Evolutionary conservation across 495 filamentous ascomycete genomes (phyloP).

Genomic region (Ramalina peruviana): DNA sequence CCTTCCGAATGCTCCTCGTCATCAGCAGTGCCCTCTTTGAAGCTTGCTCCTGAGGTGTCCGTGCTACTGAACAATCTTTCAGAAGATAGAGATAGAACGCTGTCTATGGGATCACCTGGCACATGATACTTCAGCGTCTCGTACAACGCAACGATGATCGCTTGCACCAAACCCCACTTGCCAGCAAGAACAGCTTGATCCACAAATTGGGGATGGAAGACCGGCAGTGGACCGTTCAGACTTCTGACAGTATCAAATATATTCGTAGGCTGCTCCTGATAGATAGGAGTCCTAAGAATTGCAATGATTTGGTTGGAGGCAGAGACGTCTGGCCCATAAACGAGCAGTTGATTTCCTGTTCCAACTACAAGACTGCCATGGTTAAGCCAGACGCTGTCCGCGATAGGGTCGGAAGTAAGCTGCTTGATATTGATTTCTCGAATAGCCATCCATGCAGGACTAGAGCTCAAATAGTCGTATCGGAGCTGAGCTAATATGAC

Average conservation of each 20-base stretch:
- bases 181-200: conserved; percentile 78
- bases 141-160: conserved; percentile 59
- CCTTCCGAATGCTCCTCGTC: conserved; percentile 46
- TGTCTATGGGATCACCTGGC: conserved; percentile 70
- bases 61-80: conserved; percentile 54
- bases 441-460: conserved; percentile 80
- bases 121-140: conserved; percentile 69
- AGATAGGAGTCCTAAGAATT: conserved; percentile 47
- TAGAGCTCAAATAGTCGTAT: conserved; percentile 82
- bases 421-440: conserved; percentile 69
- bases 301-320: conserved; percentile 46
- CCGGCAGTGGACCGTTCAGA: conserved; percentile 75
- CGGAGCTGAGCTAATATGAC: conserved; percentile 80
- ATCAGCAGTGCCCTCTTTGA: conserved; percentile 35
- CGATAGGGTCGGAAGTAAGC: conserved; percentile 81
- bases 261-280: conserved; percentile 36
- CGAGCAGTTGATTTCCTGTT: conserved; percentile 84
- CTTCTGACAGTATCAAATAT: conserved; percentile 69
- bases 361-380: conserved; percentile 75
- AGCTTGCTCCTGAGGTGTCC: conserved; percentile 28
- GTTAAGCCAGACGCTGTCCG: conserved; percentile 80
- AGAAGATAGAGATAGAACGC: conserved; percentile 57
- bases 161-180: conserved; percentile 59
- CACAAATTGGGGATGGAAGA: conserved; percentile 88
- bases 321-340: conserved; percentile 64